Percentiles rank a stretch among this genome's conserved stretches.
These are phyloP conservation scores for Leucaena leucocephala DNA, from an alignment of 306 rosid species.

Conservation along the genomic window DNA sequence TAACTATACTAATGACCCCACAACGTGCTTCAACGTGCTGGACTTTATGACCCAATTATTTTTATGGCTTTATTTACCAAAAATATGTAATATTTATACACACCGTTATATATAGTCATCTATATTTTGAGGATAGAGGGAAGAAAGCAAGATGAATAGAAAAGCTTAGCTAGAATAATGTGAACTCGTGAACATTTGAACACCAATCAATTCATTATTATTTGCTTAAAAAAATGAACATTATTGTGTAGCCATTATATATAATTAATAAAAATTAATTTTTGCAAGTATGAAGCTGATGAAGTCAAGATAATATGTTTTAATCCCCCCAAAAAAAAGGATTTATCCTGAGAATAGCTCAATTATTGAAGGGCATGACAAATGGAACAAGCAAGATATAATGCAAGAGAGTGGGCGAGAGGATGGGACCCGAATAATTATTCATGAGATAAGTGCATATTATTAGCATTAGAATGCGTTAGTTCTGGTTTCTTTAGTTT, in stretches of 20 bases:
- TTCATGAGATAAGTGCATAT: constrained; percentile 1
- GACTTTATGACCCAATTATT: constrained; percentile 48
- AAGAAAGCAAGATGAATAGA: background rate
- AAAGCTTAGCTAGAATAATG: too few relatives aligned
- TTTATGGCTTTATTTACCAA: constrained; percentile 27
- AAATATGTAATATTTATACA: background rate
- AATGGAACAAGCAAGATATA: constrained; percentile 17
- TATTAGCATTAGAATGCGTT: background rate
- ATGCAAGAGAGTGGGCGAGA: constrained; percentile 10
- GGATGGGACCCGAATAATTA: constrained; percentile 23
- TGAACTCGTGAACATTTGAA: too few relatives aligned
- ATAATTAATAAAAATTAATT: background rate
- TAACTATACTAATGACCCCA: constrained; percentile 52
- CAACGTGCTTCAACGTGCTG: constrained; percentile 61
- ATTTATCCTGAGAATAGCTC: background rate
- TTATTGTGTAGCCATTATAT: background rate
- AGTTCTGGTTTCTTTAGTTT: constrained; percentile 7
- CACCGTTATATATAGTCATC: background rate
- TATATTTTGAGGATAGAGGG: background rate
- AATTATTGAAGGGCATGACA: constrained; percentile 29
- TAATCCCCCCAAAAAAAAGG: background rate
- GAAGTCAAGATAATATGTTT: background rate
- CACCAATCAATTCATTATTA: background rate
- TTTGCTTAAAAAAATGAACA: background rate
- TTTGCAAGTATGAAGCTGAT: constrained; percentile 8